A percentile compares a stretch with the other conserved stretches of the same genome.
phyloP scores from a whole-genome alignment of 2,329 filamentous ascomycete genomes.

The Colletotrichum abscissum region DNA sequence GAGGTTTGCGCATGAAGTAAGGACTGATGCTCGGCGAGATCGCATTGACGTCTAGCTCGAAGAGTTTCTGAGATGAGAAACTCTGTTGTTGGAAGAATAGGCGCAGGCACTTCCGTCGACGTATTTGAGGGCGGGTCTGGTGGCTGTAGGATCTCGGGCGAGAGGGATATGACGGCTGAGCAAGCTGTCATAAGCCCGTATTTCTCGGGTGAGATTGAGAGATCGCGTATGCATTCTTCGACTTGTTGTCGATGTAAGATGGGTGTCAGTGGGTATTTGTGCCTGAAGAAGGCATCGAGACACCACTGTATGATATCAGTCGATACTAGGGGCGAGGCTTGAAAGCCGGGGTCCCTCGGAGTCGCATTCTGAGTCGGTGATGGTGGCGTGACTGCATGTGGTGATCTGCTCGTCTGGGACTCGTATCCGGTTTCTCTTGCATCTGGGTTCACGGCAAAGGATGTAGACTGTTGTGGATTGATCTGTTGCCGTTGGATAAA shows the following conservation, averaged over 20 bases:
- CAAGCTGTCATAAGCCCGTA: neutral
- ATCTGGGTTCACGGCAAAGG: neutral
- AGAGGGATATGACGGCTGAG: neutral
- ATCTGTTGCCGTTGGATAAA: neutral
- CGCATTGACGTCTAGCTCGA: slow-evolving; percentile 40
- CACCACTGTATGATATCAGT: slow-evolving; percentile 39
- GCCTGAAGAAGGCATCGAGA: slow-evolving; percentile 45
- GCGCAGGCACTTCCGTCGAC: neutral
- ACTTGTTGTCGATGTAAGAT: slow-evolving; percentile 41
- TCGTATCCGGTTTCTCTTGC: neutral
- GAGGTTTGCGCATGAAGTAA: slow-evolving; percentile 44
- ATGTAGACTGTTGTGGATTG: too few species aligned
- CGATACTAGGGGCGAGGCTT: slow-evolving; percentile 13
- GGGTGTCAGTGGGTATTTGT: slow-evolving; percentile 49
- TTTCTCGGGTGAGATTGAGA: neutral
- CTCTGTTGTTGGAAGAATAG: neutral
- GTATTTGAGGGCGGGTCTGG: neutral
- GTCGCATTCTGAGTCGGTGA: neutral
- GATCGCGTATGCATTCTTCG: slow-evolving; percentile 5
- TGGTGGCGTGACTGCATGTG: neutral
- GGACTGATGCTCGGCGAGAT: slow-evolving; percentile 42
- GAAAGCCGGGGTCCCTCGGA: neutral
- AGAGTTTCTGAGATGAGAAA: neutral
- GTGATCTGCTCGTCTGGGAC: neutral
- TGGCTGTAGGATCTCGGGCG: neutral